Evolutionary conservation across 2,329 filamentous ascomycete genomes (phyloP), one percentile per base, ranked within the genome.

Genomic region (Ophiosphaerella narmari): DNA sequence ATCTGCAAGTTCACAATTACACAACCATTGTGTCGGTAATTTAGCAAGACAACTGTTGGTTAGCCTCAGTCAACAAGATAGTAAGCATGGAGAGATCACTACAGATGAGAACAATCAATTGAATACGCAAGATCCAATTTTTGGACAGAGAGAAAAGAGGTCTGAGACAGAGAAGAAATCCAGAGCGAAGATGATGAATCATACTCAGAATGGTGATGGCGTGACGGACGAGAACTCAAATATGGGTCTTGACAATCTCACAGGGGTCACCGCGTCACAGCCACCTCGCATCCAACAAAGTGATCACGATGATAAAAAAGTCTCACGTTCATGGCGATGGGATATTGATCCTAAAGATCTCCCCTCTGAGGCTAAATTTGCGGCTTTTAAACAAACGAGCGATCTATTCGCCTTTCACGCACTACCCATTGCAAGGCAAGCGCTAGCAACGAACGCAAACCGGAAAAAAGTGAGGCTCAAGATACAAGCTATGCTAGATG

Each of bases 351-450:
- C 45, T 0, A 12, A 23, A 5, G 11, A 38, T 11, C 8, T 58
- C 5, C 37, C 24, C n/a, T 5, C 41, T 1, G 41, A 50, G 13
- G 37, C 47, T n/a, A 12, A 57, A 13, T 8, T 23, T n/a, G 14
- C 26, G 2, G 18, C 46, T 5, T 67, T 68, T 39, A 29, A 50
- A 7, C 46, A 44, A 32, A 52, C 44, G 2, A 50, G 42, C 23
- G 63, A 68, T 47, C 48, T 68, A 0, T 68, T 66, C 21, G 60
- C 65, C 0, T 70, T 51, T 35, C 67, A 70, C 34, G 60, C 61
- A 4, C 23, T 66, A 2, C 63, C 65, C 0, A 37, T 64, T 2
- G 50, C 56, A 1, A 42, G 42, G 24, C 13, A 33, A 3, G 46
- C 52, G 12, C 48, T 67, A 7, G 59, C 53, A 2, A 8, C 46